Conservation (phyloP, 140 eudicot species). For the Senecio squalidus region DNA sequence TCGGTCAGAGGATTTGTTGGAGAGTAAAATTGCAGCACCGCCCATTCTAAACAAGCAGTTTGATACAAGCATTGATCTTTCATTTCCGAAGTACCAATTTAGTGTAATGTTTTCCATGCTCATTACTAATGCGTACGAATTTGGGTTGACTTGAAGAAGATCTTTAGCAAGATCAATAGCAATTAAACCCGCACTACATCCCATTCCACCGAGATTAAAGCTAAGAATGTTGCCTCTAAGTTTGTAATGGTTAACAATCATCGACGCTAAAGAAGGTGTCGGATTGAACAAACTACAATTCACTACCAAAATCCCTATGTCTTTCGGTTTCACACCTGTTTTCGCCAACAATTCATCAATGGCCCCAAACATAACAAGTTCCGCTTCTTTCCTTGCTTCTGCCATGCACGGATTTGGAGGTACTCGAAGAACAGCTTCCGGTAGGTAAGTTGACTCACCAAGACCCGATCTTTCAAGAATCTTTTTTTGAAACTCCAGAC, state of each 20-base stretch:
- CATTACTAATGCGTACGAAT: slow-evolving; percentile 66
- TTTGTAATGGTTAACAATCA: slow-evolving; percentile 78
- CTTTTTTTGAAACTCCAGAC: slow-evolving; percentile 64
- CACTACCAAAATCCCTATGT: slow-evolving; percentile 71
- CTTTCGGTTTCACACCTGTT: slow-evolving; percentile 65
- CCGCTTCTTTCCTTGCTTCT: slow-evolving; percentile 86
- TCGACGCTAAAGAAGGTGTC: slow-evolving; percentile 74
- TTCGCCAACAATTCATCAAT: slow-evolving; percentile 69
- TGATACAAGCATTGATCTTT: slow-evolving; percentile 75
- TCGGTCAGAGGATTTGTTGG: slow-evolving; percentile 59
- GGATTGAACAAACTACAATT: slow-evolving; percentile 82
- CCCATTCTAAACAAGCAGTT: slow-evolving; percentile 88
- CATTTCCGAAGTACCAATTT: slow-evolving; percentile 83
- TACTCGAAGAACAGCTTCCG: slow-evolving; percentile 64
- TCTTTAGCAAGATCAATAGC: slow-evolving; percentile 84
- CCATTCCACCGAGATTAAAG: slow-evolving; percentile 86
- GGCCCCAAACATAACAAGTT: slow-evolving; percentile 83
- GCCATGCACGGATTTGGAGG: slow-evolving; percentile 86
- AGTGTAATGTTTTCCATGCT: slow-evolving; percentile 83
- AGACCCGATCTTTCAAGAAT: slow-evolving; percentile 89
- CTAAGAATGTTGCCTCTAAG: slow-evolving; percentile 78
- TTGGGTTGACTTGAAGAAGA: slow-evolving; percentile 75
- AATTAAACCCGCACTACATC: slow-evolving; percentile 82
- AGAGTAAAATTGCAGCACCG: slow-evolving; percentile 71
- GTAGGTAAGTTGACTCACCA: slow-evolving; percentile 72